Evolutionary conservation across 768 basidiomycete genomes (phyloP).

Genomic region (Rhizopogon vesiculosus): DNA sequence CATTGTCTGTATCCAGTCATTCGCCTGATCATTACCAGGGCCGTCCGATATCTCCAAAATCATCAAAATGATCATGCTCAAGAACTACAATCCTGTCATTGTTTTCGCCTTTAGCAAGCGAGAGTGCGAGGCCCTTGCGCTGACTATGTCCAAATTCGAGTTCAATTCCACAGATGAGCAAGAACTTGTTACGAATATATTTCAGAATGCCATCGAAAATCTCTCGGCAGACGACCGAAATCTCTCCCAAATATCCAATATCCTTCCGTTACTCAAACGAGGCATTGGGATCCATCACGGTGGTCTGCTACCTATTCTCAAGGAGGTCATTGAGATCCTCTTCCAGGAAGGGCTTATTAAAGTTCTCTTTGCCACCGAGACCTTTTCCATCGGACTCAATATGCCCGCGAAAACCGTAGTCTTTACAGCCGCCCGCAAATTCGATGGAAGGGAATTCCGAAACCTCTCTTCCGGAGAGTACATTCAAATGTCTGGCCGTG

Average conservation of each 20-base stretch:
- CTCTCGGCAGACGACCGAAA: slow-evolving; percentile 82
- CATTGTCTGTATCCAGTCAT: not conserved
- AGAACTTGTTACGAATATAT: slow-evolving; percentile 79
- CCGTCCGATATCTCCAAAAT: slow-evolving; percentile 95
- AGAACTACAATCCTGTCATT: slow-evolving; percentile 97
- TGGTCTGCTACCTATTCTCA: slow-evolving; percentile 93
- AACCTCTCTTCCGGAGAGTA: slow-evolving; percentile 95
- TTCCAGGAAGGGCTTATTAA: slow-evolving; percentile 99
- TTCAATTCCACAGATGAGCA: slow-evolving; percentile 93
- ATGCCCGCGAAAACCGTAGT: slow-evolving; percentile 99
- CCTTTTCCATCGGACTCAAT: slow-evolving; percentile 95
- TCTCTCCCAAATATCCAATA: slow-evolving; percentile 89
- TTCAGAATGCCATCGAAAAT: slow-evolving; percentile 91
- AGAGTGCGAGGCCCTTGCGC: slow-evolving; percentile 91
- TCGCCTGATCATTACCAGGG: slow-evolving; percentile 38
- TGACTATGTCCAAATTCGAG: slow-evolving; percentile 92
- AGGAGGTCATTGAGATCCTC: slow-evolving; percentile 98
- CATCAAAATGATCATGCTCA: slow-evolving; percentile 96
- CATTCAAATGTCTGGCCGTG: slow-evolving; percentile 99
- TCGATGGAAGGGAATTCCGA: slow-evolving; percentile 92
- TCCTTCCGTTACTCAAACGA: slow-evolving; percentile 88
- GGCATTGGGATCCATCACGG: slow-evolving; percentile 99
- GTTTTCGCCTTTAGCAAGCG: slow-evolving; percentile 98
- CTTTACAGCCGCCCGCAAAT: slow-evolving; percentile 93
- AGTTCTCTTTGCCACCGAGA: slow-evolving; percentile 97